Conservation (phyloP, 495 filamentous ascomycete genomes). For the Talaromyces proteolyticus region DNA sequence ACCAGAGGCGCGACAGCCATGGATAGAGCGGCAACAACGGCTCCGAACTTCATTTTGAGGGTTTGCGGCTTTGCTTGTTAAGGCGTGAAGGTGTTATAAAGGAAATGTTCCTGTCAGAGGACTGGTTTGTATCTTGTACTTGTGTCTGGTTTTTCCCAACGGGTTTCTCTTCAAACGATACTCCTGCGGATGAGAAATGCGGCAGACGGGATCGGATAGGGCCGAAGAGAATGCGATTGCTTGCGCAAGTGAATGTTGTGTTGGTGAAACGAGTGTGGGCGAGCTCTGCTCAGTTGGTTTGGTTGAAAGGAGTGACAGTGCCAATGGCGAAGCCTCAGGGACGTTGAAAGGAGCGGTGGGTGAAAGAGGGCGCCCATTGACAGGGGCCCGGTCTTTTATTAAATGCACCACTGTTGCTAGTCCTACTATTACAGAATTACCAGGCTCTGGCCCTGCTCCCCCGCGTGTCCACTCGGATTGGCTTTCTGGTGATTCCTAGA, state of each 20-base stretch:
- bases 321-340: background rate
- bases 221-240: background rate
- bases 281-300: slow-evolving; percentile 5
- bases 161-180: background rate
- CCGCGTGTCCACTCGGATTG: no score
- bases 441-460: background rate
- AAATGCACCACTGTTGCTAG: background rate
- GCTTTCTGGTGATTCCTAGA: no score
- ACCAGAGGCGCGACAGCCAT: slow-evolving; percentile 4
- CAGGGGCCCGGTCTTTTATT: background rate
- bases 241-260: background rate
- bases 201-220: background rate
- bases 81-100: background rate
- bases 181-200: background rate
- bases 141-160: background rate
- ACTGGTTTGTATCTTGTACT: background rate
- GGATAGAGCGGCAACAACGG: slow-evolving; percentile 1
- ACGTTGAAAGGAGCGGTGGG: slow-evolving; percentile 1
- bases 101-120: slow-evolving; percentile 1
- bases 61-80: background rate
- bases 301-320: slow-evolving; percentile 7
- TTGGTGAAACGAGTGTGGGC: background rate
- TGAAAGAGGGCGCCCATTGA: background rate
- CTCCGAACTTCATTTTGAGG: slow-evolving; percentile 4
- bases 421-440: background rate